These are phyloP conservation scores for Lactifluus hygrophoroides DNA, from an alignment of 768 basidiomycete species.

Conservation along the genomic window DNA sequence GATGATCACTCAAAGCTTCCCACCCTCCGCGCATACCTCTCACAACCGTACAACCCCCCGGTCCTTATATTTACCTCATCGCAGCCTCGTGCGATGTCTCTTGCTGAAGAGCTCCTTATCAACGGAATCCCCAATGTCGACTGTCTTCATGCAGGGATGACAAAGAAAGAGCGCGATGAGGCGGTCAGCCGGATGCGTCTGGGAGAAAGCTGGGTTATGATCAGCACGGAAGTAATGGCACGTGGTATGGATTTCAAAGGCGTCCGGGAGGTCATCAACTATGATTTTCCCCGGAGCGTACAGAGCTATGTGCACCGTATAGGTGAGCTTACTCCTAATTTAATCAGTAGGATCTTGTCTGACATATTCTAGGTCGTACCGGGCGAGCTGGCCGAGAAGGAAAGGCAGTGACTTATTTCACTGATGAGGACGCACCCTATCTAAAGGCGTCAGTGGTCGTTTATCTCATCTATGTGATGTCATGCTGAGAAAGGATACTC, in stretches of 20 bases:
- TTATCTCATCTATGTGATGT: constrained; percentile 5
- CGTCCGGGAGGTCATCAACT: constrained; percentile 89
- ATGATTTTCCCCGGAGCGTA: constrained; percentile 92
- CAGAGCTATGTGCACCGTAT: constrained; percentile 97
- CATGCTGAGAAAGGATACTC: neutral
- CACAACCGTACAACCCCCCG: constrained; percentile 82
- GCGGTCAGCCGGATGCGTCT: constrained; percentile 75
- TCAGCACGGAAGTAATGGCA: constrained; percentile 96
- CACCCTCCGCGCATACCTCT: constrained; percentile 71
- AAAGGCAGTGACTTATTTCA: constrained; percentile 93
- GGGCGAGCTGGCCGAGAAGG: constrained; percentile 90
- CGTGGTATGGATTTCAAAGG: constrained; percentile 98
- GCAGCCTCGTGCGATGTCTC: constrained; percentile 74
- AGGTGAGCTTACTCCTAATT: constrained; percentile 36
- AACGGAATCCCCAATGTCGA: constrained; percentile 77
- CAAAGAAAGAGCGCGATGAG: constrained; percentile 80
- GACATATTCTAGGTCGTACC: constrained; percentile 60
- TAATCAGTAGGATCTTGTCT: neutral
- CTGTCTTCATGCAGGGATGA: constrained; percentile 86
- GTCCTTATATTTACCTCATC: constrained; percentile 86
- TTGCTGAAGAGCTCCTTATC: constrained; percentile 73
- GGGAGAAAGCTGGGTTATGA: constrained; percentile 91
- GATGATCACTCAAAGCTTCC: constrained; percentile 93
- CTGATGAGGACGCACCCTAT: constrained; percentile 84
- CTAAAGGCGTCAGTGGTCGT: constrained; percentile 63